A percentile compares a stretch with the other conserved stretches of the same genome.
These are phyloP conservation scores for Coemansia sp. DNA, from an alignment of 192 early-diverging fungal genomes.

Conservation along the genomic window DNA sequence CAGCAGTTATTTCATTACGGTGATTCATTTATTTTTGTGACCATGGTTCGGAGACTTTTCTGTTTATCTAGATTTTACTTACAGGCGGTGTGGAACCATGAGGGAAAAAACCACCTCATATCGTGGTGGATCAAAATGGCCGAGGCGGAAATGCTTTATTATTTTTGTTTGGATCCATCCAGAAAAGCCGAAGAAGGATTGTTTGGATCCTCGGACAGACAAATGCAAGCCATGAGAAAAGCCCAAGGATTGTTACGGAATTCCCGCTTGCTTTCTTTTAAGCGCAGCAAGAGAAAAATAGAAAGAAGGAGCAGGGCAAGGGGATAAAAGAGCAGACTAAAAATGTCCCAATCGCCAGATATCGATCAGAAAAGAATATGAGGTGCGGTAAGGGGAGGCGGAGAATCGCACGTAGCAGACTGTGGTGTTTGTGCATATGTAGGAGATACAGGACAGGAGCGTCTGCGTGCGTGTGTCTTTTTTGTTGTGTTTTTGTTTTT, in stretches of 20 bases:
- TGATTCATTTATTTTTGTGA: background rate
- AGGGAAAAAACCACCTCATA: too few species aligned
- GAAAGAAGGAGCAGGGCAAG: background rate
- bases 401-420: background rate
- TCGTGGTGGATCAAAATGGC: background rate
- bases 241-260: background rate
- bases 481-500: background rate
- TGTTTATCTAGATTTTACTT: background rate
- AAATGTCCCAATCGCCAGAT: background rate
- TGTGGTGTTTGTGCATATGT: background rate
- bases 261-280: background rate
- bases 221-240: background rate
- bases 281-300: background rate
- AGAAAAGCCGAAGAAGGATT: background rate
- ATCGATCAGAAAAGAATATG: background rate
- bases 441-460: background rate
- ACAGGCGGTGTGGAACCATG: background rate
- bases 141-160: background rate
- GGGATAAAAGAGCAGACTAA: background rate
- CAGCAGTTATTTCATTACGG: background rate
- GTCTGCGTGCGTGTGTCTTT: constrained; percentile 1
- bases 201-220: background rate
- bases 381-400: too few species aligned
- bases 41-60: background rate
- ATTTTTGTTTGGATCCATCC: background rate